phyloP scores from a whole-genome alignment of 495 filamentous ascomycete genomes.

The Penicillium turbatum region DNA sequence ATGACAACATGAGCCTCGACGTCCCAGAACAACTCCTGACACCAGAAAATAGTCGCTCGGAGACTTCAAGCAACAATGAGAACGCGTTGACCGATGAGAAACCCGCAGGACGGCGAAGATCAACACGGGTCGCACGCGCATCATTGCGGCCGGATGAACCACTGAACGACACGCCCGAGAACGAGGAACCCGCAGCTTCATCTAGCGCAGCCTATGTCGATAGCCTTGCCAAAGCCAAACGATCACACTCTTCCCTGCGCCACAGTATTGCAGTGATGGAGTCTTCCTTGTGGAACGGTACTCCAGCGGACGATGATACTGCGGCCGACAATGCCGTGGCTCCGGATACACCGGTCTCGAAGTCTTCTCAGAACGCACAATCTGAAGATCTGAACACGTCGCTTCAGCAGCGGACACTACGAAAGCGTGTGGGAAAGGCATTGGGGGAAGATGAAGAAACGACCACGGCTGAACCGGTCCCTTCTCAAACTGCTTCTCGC shows the following conservation, averaged over 20 bases:
- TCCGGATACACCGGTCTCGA: slow-evolving; percentile 40
- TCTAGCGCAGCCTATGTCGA: slow-evolving; percentile 38
- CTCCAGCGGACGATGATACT: slow-evolving; percentile 24
- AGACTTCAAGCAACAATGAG: slow-evolving; percentile 49
- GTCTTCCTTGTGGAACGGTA: slow-evolving; percentile 35
- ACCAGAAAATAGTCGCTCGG: slow-evolving; percentile 47
- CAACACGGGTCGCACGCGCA: slow-evolving; percentile 43
- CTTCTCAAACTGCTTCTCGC: slow-evolving; percentile 13
- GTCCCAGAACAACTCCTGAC: slow-evolving; percentile 45
- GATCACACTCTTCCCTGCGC: slow-evolving; percentile 34
- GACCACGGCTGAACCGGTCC: slow-evolving; percentile 9
- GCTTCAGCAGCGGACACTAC: slow-evolving; percentile 39
- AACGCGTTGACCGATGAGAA: slow-evolving; percentile 43
- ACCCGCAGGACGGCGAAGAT: slow-evolving; percentile 32
- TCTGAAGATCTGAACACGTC: slow-evolving; percentile 32
- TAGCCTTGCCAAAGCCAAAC: slow-evolving; percentile 30
- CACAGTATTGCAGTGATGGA: slow-evolving; percentile 48
- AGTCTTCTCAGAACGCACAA: slow-evolving; percentile 39
- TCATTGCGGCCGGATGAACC: slow-evolving; percentile 33
- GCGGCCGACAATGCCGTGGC: slow-evolving; percentile 36
- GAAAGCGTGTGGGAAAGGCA: slow-evolving; percentile 48
- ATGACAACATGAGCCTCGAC: slow-evolving; percentile 40
- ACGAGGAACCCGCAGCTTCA: slow-evolving; percentile 35
- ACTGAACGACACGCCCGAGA: slow-evolving; percentile 24
- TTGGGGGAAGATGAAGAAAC: slow-evolving; percentile 44